These are phyloP conservation scores for Pyrenophora seminiperda DNA, from an alignment of 2,329 filamentous ascomycete species.

Conservation along the genomic window DNA sequence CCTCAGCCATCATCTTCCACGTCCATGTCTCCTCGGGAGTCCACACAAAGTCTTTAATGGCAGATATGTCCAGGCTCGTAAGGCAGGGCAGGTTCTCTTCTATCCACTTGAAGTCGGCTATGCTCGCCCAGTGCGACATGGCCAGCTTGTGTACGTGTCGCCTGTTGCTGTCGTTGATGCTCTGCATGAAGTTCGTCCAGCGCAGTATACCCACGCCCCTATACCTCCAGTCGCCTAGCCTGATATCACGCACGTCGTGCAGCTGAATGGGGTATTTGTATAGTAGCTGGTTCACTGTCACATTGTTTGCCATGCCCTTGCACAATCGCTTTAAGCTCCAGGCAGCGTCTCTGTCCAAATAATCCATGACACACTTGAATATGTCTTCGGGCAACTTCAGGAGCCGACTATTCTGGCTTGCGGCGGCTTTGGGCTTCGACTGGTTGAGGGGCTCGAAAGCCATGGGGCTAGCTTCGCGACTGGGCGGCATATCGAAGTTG, in stretches of 20 bases:
- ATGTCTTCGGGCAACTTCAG: slow-evolving; percentile 45
- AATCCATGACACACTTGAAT: slow-evolving; percentile 45
- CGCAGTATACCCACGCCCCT: slow-evolving; percentile 30
- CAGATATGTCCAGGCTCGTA: slow-evolving; percentile 40
- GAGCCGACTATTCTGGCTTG: slow-evolving; percentile 31
- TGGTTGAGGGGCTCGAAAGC: slow-evolving; percentile 25
- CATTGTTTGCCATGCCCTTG: slow-evolving; percentile 38
- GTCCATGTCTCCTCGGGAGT: slow-evolving; percentile 47
- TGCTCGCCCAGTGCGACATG: slow-evolving; percentile 44
- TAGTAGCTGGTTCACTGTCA: slow-evolving; percentile 39
- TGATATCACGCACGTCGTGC: slow-evolving; percentile 39
- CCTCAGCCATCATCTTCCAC: slow-evolving; percentile 41
- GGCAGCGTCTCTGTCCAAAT: slow-evolving; percentile 41
- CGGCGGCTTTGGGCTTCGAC: slow-evolving; percentile 20
- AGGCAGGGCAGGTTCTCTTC: slow-evolving; percentile 44
- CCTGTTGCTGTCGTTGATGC: slow-evolving; percentile 41
- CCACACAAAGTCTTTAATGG: slow-evolving; percentile 48
- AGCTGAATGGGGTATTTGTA: slow-evolving; percentile 42
- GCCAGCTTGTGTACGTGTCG: slow-evolving; percentile 43
- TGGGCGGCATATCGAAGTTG: slow-evolving; percentile 31
- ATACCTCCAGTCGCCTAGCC: slow-evolving; percentile 44
- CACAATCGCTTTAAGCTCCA: slow-evolving; percentile 43
- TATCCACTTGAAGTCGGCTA: slow-evolving; percentile 47
- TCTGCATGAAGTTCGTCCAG: slow-evolving; percentile 41
- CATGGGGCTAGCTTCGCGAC: slow-evolving; percentile 32